Evolutionary conservation across 805 yeast species (phyloP), one percentile per base, ranked within the genome.

Genomic region (Saccharomyces mikatae): DNA sequence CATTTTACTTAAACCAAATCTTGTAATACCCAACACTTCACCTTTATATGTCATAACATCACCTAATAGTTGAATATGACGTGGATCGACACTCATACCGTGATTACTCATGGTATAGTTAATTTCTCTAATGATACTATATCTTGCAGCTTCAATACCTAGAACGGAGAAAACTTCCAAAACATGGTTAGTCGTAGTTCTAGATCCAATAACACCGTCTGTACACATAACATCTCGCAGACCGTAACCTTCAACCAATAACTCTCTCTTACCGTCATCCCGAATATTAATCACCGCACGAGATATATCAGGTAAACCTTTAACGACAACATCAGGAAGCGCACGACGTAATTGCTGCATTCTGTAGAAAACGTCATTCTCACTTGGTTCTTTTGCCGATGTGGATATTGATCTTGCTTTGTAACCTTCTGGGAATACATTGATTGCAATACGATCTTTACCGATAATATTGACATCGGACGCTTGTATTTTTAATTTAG

Each of bases 21-120:
- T 82, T 1, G 99, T 94, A 68, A 94, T 94, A 72, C 99, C 99
- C 62, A 95, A 79, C 11, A 94, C 96, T 70, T 94, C 99, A 56
- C 99, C 99, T 74, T 94, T 94, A 71, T 89, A 94, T 0, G 98
- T 89, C 99, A 94, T 94, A 50, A 94, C 98, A 72, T 94, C 99
- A 60, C 99, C 99, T 59, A 94, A 76, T 49, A 94, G 76, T 75
- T 94, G 98, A 70, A 95, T 91, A 71, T 94, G 99, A 78, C 99
- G 96, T 57, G 98, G 99, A 78, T 94, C 99, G 50, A 94, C 97
- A 70, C 96, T 89, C 99, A 94, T 94, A 73, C 99, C 99, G 77
- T 94, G 99, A 73, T 90, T 89, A 68, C 96, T 84, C 99, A 94
- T 94, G 53, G 99, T 94, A 68, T 90, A 90, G 68, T 88, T 96